Percentiles rank a stretch among this genome's conserved stretches.
Conservation (phyloP, 2,329 filamentous ascomycete genomes). For the Cercospora brassicicola region DNA sequence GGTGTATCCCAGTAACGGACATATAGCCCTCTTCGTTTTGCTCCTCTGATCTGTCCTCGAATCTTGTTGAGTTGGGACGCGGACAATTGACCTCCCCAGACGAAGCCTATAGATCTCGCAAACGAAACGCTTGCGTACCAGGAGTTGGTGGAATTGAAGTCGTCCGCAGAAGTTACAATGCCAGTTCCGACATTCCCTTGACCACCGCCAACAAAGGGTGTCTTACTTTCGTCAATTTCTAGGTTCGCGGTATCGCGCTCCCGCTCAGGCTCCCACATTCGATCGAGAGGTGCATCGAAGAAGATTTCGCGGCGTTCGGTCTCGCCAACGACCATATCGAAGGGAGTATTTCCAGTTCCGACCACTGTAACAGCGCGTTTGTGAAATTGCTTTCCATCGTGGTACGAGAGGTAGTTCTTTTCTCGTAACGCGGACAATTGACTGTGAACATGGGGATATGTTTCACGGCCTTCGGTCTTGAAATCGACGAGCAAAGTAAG, state of each 20-base stretch:
- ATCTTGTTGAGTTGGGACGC: constrained; percentile 49
- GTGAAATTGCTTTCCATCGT: constrained; percentile 53
- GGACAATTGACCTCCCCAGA: constrained; percentile 51
- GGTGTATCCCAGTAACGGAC: constrained; percentile 60
- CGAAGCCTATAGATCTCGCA: constrained; percentile 50
- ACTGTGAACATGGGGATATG: constrained; percentile 55
- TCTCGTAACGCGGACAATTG: constrained; percentile 62
- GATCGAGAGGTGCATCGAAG: constrained; percentile 37
- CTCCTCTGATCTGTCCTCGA: constrained; percentile 54
- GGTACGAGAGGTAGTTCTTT: constrained; percentile 53
- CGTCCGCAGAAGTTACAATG: constrained; percentile 40
- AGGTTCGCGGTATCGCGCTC: background rate
- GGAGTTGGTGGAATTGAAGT: constrained; percentile 58
- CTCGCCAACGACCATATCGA: constrained; percentile 57
- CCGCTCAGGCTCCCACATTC: constrained; percentile 18
- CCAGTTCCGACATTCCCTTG: constrained; percentile 47
- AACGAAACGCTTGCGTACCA: constrained; percentile 67
- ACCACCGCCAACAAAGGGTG: constrained; percentile 29
- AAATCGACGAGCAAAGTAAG: constrained; percentile 68
- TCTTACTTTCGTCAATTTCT: background rate
- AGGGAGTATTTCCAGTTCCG: constrained; percentile 64
- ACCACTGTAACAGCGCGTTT: constrained; percentile 66
- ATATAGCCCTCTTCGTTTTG: constrained; percentile 55
- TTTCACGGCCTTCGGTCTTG: constrained; percentile 58
- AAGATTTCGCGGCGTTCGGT: constrained; percentile 56